Conservation (phyloP, 2,329 filamentous ascomycete genomes). For the Fusarium pseudocircinatum region DNA sequence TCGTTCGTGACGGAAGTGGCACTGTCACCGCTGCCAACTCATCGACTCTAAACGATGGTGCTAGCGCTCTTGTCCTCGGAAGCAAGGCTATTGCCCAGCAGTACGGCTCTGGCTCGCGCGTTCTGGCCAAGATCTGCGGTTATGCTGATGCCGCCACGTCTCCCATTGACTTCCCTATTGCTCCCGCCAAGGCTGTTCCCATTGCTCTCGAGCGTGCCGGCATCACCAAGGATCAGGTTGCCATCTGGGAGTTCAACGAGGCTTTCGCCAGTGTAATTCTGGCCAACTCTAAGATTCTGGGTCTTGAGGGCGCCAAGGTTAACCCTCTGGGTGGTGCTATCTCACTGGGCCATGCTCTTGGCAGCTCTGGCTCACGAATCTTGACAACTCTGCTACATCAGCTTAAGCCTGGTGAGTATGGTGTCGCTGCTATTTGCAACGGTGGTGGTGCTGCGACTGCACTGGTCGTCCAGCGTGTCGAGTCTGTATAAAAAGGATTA, state of each 20-base stretch:
- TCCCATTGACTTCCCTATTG: conserved; percentile 92
- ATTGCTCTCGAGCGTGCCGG: conserved; percentile 89
- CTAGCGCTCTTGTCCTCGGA: conserved; percentile 86
- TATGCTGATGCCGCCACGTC: conserved; percentile 92
- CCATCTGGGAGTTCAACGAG: conserved; percentile 98
- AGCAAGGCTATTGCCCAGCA: conserved; percentile 83
- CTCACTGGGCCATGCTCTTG: conserved; percentile 88
- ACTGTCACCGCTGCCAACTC: conserved; percentile 96
- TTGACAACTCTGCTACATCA: conserved; percentile 91
- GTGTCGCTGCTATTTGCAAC: conserved; percentile 96
- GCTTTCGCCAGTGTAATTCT: conserved; percentile 96
- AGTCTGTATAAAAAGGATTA: conserved; percentile 56
- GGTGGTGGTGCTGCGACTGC: conserved; percentile 93
- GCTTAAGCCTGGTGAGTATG: conserved; percentile 90
- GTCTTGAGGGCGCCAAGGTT: conserved; percentile 79
- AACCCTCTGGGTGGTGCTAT: conserved; percentile 93
- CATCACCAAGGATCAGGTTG: conserved; percentile 89
- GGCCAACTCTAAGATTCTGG: conserved; percentile 92
- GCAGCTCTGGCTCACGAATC: conserved; percentile 92
- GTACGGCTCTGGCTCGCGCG: conserved; percentile 79
- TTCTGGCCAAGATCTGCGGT: conserved; percentile 86
- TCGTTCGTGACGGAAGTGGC: conserved; percentile 84
- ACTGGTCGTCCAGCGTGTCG: conserved; percentile 87
- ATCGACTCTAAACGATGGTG: conserved; percentile 94
- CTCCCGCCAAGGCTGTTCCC: conserved; percentile 90